phyloP scores from a whole-genome alignment of 306 rosid species.

The Prunus fruticosa region DNA sequence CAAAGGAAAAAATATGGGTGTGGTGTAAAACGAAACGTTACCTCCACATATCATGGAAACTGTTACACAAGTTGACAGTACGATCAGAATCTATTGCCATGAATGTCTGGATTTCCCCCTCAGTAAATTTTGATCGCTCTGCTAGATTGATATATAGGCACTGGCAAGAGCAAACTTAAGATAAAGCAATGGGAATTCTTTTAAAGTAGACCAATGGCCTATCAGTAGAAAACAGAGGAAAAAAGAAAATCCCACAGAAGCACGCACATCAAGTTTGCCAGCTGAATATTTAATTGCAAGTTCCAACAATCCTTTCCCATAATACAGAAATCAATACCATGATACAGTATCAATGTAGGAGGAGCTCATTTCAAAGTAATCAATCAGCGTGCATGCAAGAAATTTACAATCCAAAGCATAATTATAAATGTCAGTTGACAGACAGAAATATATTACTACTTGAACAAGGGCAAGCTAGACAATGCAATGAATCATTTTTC shows the following conservation, averaged over 20 bases:
- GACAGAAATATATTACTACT: background rate
- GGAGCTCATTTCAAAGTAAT: background rate
- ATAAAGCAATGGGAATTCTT: background rate
- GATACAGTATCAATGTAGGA: too few relatives aligned
- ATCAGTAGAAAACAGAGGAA: background rate
- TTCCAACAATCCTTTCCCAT: background rate
- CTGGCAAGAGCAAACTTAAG: slow-evolving; percentile 32
- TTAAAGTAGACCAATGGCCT: background rate
- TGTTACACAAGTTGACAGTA: slow-evolving; percentile 83
- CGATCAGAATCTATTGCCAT: slow-evolving; percentile 95
- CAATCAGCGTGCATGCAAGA: background rate
- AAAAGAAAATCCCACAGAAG: background rate
- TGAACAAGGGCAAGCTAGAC: background rate
- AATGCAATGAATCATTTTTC: background rate
- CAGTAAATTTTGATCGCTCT: slow-evolving; percentile 79
- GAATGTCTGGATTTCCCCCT: slow-evolving; percentile 94
- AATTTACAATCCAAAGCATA: background rate
- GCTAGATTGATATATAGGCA: slow-evolving; percentile 71
- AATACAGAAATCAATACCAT: background rate
- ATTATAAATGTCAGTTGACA: background rate
- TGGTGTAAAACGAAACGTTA: slow-evolving; percentile 18
- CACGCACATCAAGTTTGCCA: background rate
- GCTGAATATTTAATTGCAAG: background rate
- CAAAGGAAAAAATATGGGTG: background rate
- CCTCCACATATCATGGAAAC: slow-evolving; percentile 96